Evolutionary conservation across 2,329 filamentous ascomycete species (phyloP), one percentile per base, ranked within the genome.

Genomic region (Hymenoscyphus fraxineus): DNA sequence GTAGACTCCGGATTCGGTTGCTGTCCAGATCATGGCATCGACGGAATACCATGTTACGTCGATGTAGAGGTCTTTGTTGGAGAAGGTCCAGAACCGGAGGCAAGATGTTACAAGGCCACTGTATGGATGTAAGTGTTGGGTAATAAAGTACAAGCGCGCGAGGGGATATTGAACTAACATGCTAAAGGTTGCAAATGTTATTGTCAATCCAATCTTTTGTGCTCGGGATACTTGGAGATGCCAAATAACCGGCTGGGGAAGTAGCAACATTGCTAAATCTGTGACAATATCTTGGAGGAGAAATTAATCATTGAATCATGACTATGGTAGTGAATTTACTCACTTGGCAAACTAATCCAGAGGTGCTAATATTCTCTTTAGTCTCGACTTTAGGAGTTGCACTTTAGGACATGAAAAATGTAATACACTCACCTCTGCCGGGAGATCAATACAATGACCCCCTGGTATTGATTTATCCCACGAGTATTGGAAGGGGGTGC

Each of bases 201-300:
- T 65, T 0, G 76, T 78, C 12, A 82, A 66, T 44, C 77, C 80
- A 13, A 80, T 69, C 70, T 81, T 81, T 38, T 81, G 78, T 0
- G 71, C 64, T 55, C 64, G 76, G 9, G 75, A 73, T 13, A 81
- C 68, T 51, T 80, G 77, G 16, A 82, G 70, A 58, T 76, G 76
- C 80, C 80, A 82, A 3, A 82, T 76, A 57, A 78, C 76, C 0
- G 77, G 76, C 0, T 82, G 69, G 0, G 81, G 81, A 40, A 83
- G 69, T 3, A 77, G 61, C 38, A 83, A 66, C 57, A 83, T 81
- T 56, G 76, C 72, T 9, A 82, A 66, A 64, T 83, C 80, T n/a
- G 78, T 81, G 6, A 81, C 66, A 41, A 83, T 78, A 3, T 78
- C 82, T 10, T 79, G 78, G 0, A 79, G 57, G 7, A 22, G 6